Evolutionary conservation across 805 yeast genomes (phyloP), one percentile per base, ranked within the genome.

Genomic region (Danielozyma ontarioensis): DNA sequence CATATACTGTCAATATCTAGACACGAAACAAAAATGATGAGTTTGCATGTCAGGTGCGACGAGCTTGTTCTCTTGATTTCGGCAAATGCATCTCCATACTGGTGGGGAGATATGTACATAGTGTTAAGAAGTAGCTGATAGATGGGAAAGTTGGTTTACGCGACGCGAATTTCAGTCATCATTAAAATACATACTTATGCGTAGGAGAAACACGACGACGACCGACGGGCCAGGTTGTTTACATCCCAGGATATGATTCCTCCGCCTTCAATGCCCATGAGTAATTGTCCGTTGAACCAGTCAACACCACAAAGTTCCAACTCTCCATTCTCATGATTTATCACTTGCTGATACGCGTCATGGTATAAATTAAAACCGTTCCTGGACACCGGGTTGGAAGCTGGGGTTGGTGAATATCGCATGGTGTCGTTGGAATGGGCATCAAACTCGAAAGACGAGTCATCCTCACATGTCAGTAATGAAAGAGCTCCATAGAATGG

Each of bases 1-100:
- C 97, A 90, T 12, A 93, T 64, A 26, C 97, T 87, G 61, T 93
- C 99, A 18, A 93, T 80, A 55, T 83, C 85, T 42, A 90, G 65
- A 58, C 96, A 86, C 3, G 97, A 83, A 15, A 87, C 96, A 53
- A 90, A 87, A 7, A 93, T 66, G 17, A 85, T 87, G 37, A 89
- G 61, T 49, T 84, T 83, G 55, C 97, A 93, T 4, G 96, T 82
- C n/a, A 96, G 82, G 56, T 89, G 97, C 11, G 95, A 81, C 33
- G 86, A 60, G 3, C 95, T 81, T n/a, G 83, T 73, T 35, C 69
- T 64, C 45, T 78, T 69, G 40, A 90, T 80, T 32, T 74, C 78
- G 32, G 73, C 70, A 59, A 87, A 88, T 10, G 83, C 80, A 40
- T 58, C 62, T 12, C 76, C 71, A 55, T 83, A 85, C 55, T 82